Evolutionary conservation across 495 filamentous ascomycete species (phyloP), one percentile per base, ranked within the genome.

Genomic region (Aspergillus biplanus): DNA sequence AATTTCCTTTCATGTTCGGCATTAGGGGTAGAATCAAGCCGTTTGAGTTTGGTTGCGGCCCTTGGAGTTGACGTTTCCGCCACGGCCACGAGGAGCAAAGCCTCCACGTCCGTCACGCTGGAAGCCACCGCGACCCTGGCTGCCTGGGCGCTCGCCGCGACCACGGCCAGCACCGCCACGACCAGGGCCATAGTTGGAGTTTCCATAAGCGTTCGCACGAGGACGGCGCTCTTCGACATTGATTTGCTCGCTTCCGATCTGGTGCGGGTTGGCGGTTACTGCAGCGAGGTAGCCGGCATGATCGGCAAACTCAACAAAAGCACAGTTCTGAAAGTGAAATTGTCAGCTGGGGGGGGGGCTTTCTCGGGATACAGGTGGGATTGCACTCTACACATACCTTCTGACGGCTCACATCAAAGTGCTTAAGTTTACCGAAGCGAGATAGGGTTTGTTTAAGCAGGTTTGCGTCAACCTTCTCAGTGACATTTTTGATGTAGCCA

Each of bases 401-500:
- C 57, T 78, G 75, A 56, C 92, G 91, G 77, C 86, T 93, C 73
- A 99, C 89, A 69, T 98, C 96, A 65, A 96, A 91, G 75, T 93
- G 92, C 57, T 84, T 85, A 46, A 98, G 71, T 75, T 91, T 89
- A 62, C 94, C 96, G 73, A 87, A 92, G 59, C 86, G 85, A 52
- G 80, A 75, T 44, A 99, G 73, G 39, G 83, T 82, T 27, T 82
- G 79, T 71, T 80, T 85, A 48, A 99, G 80, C 39, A 89, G 83
- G 42, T 86, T 85, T 5, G 84, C 79, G 63, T 89, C 81, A 18
- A 99, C 86, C 78, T 91, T 91, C 2, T 95, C 91, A 42, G 89
- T 92, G 34, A 98, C 93, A 67, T 93, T 96, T 83, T 95, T 96
- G 71, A 98, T 89, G 71, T 97, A 98, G 15, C 86, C 96, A 62